Evolutionary conservation across 2,329 filamentous ascomycete species (phyloP), one percentile per base, ranked within the genome.

Genomic region (Claviceps sp.): DNA sequence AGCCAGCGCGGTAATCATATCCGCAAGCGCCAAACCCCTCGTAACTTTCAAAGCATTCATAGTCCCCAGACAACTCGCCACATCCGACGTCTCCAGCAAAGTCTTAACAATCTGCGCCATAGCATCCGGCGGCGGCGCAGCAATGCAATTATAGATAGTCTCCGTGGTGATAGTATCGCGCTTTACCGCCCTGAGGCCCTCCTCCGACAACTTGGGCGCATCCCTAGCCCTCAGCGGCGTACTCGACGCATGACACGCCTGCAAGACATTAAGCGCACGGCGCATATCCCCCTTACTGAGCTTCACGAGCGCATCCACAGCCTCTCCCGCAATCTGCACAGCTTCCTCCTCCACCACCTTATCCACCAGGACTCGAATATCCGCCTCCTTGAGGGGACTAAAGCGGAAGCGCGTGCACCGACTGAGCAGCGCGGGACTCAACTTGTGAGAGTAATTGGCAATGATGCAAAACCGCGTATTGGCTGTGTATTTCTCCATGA

Each of bases 401-500:
- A 98, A 98, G 36, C 93, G 78, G 68, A 98, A 98, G 39, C 93
- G 77, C 9, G 93, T 98, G 70, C 93, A 98, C 61, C 93, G 77
- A 47, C 91, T 97, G 50, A 98, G 74, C 44, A 98, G 75, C 0
- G 93, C 93, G 0, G 93, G 91, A 13, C 88, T 94, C 40, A 98
- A 81, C 69, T 98, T 98, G 73, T 98, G 93, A 34, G 93, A 93
- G 69, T 98, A 98, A 71, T 98, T 98, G 60, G 93, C 93, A 60
- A 98, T 97, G 64, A 98, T 88, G 71, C 91, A 97, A 71, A 98
- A 98, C 50, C 93, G 78, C 2, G 93, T 96, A 71, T 98, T 98
- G 54, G 87, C 87, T 0, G 93, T 98, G 72, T 98, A 98, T 71
- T 95, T 95, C 66, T 98, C 93, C 93, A 98, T 98, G 64, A 98